Conservation (phyloP, 2,329 filamentous ascomycete species). For the Paradendryphiella salina region DNA sequence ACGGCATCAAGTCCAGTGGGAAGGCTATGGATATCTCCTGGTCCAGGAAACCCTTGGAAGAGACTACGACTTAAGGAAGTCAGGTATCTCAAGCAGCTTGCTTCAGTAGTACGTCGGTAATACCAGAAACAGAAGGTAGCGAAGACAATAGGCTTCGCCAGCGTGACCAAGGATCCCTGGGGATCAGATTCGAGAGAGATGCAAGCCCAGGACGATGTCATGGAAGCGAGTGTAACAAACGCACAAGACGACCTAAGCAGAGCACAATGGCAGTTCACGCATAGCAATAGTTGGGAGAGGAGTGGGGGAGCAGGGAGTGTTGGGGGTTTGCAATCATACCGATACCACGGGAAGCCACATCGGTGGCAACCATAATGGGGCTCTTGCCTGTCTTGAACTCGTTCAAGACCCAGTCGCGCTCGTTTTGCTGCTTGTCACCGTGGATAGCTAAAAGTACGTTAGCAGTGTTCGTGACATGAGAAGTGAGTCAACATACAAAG, state of each 20-base stretch:
- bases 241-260: slow-evolving; percentile 89
- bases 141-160: slow-evolving; percentile 72
- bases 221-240: slow-evolving; percentile 72
- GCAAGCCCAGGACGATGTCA: slow-evolving; percentile 87
- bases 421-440: slow-evolving; percentile 98
- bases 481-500: slow-evolving; percentile 68
- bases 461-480: slow-evolving; percentile 34
- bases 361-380: slow-evolving; percentile 99
- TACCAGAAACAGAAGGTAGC: slow-evolving; percentile 71
- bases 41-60: slow-evolving; percentile 69
- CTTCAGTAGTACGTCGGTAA: slow-evolving; percentile 68
- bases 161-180: slow-evolving; percentile 85
- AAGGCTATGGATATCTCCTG: slow-evolving; percentile 61
- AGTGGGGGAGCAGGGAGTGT: slow-evolving; percentile 47
- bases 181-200: slow-evolving; percentile 80
- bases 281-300: slow-evolving; percentile 49
- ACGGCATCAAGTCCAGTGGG: slow-evolving; percentile 52
- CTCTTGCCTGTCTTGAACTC: slow-evolving; percentile 99
- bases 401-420: slow-evolving; percentile 98
- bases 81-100: slow-evolving; percentile 72
- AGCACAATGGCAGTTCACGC: slow-evolving; percentile 73
- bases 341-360: slow-evolving; percentile 99
- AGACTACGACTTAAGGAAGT: slow-evolving; percentile 71
- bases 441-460: slow-evolving; percentile 73
- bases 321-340: slow-evolving; percentile 82